Evolutionary conservation across 768 basidiomycete genomes (phyloP).

Genomic region (Suillus subluteus): DNA sequence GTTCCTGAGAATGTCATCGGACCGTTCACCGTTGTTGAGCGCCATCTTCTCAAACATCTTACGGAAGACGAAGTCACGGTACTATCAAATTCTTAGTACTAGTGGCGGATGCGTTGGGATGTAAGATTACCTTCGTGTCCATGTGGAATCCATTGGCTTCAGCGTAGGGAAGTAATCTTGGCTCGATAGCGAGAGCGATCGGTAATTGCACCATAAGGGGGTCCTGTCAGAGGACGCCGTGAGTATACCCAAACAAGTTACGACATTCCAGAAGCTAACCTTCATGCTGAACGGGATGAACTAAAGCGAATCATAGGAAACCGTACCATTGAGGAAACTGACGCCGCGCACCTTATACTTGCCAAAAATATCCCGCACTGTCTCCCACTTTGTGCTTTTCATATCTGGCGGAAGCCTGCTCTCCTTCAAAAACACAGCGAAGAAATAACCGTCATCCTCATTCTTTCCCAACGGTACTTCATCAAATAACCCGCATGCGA

Average conservation of each 20-base stretch:
- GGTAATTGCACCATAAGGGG: conserved; percentile 80
- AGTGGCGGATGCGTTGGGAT: conserved; percentile 1
- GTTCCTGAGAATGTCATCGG: conserved; percentile 68
- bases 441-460: conserved; percentile 75
- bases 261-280: conserved; percentile 40
- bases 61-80: conserved; percentile 85
- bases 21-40: conserved; percentile 51
- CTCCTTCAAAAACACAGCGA: conserved; percentile 69
- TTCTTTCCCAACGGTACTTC: conserved; percentile 72
- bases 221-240: conserved; percentile 48
- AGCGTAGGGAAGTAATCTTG: conserved; percentile 71
- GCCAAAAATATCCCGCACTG: conserved; percentile 65
- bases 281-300: conserved; percentile 79
- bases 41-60: conserved; percentile 75
- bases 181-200: conserved; percentile 76
- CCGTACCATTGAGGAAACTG: conserved; percentile 8
- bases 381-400: conserved; percentile 65
- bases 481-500: conserved; percentile 61
- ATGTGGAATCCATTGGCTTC: conserved; percentile 75
- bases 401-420: conserved; percentile 63
- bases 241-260: conserved; percentile 14
- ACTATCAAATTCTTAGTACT: conserved; percentile 43
- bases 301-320: conserved; percentile 40
- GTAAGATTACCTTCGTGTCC: conserved; percentile 65
- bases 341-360: conserved; percentile 59